Conservation (phyloP, 73 alveolate genomes). For the Uronychia setigera region DNA sequence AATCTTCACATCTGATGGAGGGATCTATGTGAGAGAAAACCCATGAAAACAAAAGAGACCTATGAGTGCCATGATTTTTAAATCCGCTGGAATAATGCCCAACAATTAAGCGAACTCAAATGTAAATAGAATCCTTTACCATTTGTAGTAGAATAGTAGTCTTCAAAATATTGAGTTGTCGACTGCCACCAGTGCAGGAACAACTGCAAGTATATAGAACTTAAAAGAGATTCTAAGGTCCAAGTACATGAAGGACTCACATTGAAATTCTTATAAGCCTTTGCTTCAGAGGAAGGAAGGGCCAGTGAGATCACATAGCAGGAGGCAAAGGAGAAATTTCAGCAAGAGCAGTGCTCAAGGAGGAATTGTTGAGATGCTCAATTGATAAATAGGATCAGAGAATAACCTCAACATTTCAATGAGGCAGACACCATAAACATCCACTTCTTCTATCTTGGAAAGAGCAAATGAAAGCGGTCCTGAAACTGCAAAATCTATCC, state of each 20-base stretch:
- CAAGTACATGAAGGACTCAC: neutral
- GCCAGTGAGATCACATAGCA: neutral
- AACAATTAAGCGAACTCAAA: neutral
- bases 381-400: no score
- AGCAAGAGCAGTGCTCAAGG: neutral
- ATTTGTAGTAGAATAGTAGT: neutral
- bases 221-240: neutral
- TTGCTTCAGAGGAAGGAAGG: neutral
- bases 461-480: no score
- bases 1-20: no score
- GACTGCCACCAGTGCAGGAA: constrained; percentile 2
- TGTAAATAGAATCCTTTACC: neutral
- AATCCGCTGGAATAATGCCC: neutral
- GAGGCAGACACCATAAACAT: neutral
- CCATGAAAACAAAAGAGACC: neutral
- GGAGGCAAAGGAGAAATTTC: neutral
- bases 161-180: neutral
- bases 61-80: neutral
- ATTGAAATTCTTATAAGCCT: neutral
- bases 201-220: neutral
- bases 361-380: no score
- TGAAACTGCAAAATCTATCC: no score
- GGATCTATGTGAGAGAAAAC: neutral
- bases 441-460: neutral
- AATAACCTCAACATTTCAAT: neutral